These are phyloP conservation scores for Corynespora cassiicola DNA, from an alignment of 2,329 filamentous ascomycete species.

Conservation along the genomic window DNA sequence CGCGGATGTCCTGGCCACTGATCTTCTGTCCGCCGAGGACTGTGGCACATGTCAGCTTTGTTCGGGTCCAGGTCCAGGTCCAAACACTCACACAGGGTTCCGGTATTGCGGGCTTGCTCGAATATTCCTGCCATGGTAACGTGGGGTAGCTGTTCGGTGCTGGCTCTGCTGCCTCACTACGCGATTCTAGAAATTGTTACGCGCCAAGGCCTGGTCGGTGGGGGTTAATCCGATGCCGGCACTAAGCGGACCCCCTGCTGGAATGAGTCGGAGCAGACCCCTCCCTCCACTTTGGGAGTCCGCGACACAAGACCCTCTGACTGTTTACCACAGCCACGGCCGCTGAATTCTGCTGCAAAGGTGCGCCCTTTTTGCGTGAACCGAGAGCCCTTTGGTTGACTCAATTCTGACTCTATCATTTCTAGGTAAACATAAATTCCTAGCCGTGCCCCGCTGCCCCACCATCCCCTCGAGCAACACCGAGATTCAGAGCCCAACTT, in stretches of 20 bases:
- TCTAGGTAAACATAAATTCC: slow-evolving; percentile 23
- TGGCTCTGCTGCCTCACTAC: slow-evolving; percentile 36
- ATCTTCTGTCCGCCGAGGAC: slow-evolving; percentile 97
- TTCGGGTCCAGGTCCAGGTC: slow-evolving; percentile 2
- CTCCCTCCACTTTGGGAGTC: slow-evolving; percentile 32
- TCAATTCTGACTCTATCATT: slow-evolving; percentile 26
- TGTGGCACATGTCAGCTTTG: slow-evolving; percentile 47
- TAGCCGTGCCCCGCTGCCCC: slow-evolving; percentile 39
- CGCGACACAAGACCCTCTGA: slow-evolving; percentile 31
- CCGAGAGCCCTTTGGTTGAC: slow-evolving; percentile 8
- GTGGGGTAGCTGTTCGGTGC: slow-evolving; percentile 34
- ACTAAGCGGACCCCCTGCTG: slow-evolving; percentile 24
- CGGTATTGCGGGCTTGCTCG: slow-evolving; percentile 88
- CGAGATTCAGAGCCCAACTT: too few relatives aligned
- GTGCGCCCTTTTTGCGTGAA: too few relatives aligned
- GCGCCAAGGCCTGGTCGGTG: slow-evolving; percentile 30
- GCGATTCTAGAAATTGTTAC: slow-evolving; percentile 34
- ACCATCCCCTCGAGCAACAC: slow-evolving; percentile 21
- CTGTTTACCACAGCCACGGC: slow-evolving; percentile 16
- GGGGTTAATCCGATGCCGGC: slow-evolving; percentile 24
- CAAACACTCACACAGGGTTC: slow-evolving; percentile 77
- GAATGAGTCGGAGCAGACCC: slow-evolving; percentile 30
- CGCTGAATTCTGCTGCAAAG: slow-evolving; percentile 8
- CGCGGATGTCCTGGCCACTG: slow-evolving; percentile 92
- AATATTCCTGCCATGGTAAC: slow-evolving; percentile 88